Conservation (phyloP, 2,329 filamentous ascomycete genomes). For the Coniochaeta sp. region DNA sequence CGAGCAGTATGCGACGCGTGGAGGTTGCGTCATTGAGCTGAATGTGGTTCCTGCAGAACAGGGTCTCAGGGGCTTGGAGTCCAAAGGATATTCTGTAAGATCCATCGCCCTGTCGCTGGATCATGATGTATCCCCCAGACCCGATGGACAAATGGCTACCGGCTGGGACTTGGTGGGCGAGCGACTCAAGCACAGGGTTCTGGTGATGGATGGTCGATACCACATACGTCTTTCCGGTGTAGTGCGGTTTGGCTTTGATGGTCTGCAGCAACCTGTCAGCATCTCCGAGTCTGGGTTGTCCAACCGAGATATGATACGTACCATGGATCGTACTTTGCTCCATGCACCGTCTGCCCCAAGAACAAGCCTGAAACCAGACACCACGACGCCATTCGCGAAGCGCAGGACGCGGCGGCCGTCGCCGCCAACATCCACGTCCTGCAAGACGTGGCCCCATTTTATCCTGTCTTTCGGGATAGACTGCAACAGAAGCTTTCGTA, state of each 20-base stretch:
- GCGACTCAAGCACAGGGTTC: conserved; percentile 20
- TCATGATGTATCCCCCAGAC: conserved; percentile 20
- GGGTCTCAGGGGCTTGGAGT: conserved; percentile 6
- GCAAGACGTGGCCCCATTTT: conserved; percentile 22
- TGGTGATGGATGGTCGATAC: conserved; percentile 16
- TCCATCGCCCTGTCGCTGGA: conserved; percentile 31
- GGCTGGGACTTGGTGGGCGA: conserved; percentile 12
- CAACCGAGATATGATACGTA: conserved; percentile 10
- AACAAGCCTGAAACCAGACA: conserved; percentile 31
- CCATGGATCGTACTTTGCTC: conserved; percentile 22
- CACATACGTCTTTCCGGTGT: conserved; percentile 27
- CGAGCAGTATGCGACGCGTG: conserved; percentile 4
- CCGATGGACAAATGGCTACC: conserved; percentile 10
- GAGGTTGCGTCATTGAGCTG: conserved; percentile 3
- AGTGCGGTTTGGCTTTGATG: conserved; percentile 22
- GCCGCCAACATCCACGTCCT: conserved; percentile 9
- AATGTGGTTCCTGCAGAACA: conserved; percentile 1
- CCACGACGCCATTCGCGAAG: conserved; percentile 7
- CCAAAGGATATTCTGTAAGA: conserved; percentile 21
- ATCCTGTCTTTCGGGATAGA: conserved; percentile 24
- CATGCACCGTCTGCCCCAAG: conserved; percentile 28
- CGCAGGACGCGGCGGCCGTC: conserved; percentile 1
- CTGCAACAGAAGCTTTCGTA: conserved; percentile 27
- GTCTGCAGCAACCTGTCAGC: conserved; percentile 5
- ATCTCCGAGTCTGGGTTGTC: background rate